phyloP scores from a whole-genome alignment of 1,284 basidiomycete species.

The Moniliella sp. region DNA sequence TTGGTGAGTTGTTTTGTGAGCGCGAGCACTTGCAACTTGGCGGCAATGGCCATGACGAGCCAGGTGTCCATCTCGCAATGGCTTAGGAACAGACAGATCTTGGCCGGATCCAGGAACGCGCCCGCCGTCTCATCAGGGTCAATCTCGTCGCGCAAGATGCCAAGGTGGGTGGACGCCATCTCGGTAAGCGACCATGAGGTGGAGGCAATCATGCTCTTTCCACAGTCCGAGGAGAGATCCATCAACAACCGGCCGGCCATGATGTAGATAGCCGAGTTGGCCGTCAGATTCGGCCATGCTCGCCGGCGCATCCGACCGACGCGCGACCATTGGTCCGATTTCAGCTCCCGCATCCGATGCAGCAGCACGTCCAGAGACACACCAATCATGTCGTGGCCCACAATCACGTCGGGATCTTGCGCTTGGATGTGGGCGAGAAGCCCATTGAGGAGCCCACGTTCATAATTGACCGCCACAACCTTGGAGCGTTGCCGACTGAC shows the following conservation, averaged over 20 bases:
- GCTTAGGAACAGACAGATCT: constrained; percentile 46
- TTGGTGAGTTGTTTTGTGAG: constrained; percentile 84
- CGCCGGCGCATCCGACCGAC: constrained; percentile 73
- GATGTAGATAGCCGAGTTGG: constrained; percentile 36
- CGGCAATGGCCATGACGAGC: constrained; percentile 81
- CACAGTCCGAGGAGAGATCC: constrained; percentile 78
- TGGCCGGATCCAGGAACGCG: constrained; percentile 8
- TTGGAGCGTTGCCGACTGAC: constrained; percentile 40
- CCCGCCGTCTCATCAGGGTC: constrained; percentile 79
- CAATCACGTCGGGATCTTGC: constrained; percentile 76
- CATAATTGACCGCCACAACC: constrained; percentile 49
- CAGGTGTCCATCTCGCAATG: constrained; percentile 84
- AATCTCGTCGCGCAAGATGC: constrained; percentile 43
- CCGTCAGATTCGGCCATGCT: constrained; percentile 53
- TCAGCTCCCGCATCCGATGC: constrained; percentile 59
- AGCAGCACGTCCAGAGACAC: constrained; percentile 73
- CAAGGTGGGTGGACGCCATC: constrained; percentile 58
- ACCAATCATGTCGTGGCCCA: constrained; percentile 87
- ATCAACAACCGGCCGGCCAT: constrained; percentile 68
- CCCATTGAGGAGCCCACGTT: constrained; percentile 63
- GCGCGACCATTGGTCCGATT: constrained; percentile 65
- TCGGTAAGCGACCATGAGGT: constrained; percentile 86
- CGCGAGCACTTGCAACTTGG: constrained; percentile 68
- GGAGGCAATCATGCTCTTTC: constrained; percentile 48
- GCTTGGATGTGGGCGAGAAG: constrained; percentile 60